Conservation (phyloP, 2,329 filamentous ascomycete species). For the Gaeumannomyces sp. region DNA sequence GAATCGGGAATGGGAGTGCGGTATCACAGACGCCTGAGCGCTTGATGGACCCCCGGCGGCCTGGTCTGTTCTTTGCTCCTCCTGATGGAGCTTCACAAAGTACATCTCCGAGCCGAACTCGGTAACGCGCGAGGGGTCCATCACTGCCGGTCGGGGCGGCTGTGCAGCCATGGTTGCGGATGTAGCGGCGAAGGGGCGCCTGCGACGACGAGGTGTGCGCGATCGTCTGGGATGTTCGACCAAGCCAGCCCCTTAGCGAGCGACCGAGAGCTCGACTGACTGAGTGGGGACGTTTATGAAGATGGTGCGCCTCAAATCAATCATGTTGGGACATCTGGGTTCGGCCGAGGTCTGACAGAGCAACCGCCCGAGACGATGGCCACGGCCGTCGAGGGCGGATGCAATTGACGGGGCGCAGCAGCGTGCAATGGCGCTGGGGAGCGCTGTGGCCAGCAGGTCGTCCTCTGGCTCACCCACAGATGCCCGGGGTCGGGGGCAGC, state of each 20-base stretch:
- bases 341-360: background rate
- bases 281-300: constrained; percentile 17
- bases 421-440: background rate
- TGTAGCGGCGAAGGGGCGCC: background rate
- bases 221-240: background rate
- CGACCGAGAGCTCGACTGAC: constrained; percentile 12
- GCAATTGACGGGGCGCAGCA: background rate
- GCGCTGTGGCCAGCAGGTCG: background rate
- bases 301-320: constrained; percentile 14
- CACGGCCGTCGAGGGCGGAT: background rate
- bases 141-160: constrained; percentile 28
- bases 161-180: constrained; percentile 15
- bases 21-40: constrained; percentile 20
- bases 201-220: background rate
- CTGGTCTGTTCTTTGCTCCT: constrained; percentile 31
- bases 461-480: background rate
- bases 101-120: constrained; percentile 62
- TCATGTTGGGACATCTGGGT: constrained; percentile 27
- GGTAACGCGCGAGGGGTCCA: constrained; percentile 58
- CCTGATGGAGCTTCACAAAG: constrained; percentile 54
- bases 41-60: constrained; percentile 17
- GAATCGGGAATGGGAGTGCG: constrained; percentile 31
- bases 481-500: background rate
- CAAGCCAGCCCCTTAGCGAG: constrained; percentile 16
- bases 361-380: constrained; percentile 8